These are phyloP conservation scores for Dictyostelium citrinum DNA, from an alignment of 78 protist species.

Conservation along the genomic window DNA sequence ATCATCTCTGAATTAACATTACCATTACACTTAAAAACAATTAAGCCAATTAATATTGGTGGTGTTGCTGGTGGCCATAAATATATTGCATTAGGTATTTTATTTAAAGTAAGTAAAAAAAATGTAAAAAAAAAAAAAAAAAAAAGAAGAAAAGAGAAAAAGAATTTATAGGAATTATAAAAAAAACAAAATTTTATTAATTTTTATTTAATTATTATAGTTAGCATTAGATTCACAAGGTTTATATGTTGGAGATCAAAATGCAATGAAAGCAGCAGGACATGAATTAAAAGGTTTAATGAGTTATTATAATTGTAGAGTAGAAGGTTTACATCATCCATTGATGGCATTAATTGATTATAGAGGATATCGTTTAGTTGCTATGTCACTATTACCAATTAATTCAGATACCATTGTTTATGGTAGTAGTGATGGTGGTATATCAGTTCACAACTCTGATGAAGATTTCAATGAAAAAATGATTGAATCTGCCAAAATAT, in stretches of 20 bases:
- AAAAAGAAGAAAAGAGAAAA: background rate
- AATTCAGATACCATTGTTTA: constrained; percentile 61
- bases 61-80: constrained; percentile 88
- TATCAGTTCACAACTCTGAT: constrained; percentile 42
- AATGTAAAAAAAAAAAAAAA: background rate
- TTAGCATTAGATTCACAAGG: constrained; percentile 83
- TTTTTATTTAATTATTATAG: background rate
- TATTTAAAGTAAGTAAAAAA: constrained; percentile 59
- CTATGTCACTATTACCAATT: constrained; percentile 75
- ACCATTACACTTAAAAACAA: constrained; percentile 76
- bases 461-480: constrained; percentile 46
- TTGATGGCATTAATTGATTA: constrained; percentile 85
- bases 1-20: constrained; percentile 75
- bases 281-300: constrained; percentile 82
- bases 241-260: constrained; percentile 77
- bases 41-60: constrained; percentile 78
- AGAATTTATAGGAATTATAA: too few relatives aligned
- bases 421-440: constrained; percentile 83
- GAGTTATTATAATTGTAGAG: constrained; percentile 70
- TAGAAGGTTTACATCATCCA: constrained; percentile 74
- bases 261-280: constrained; percentile 83
- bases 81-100: constrained; percentile 67
- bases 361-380: constrained; percentile 80
- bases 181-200: background rate
- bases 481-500: constrained; percentile 41